phyloP scores from a whole-genome alignment of 176 grass and related monocot genomes.

The Musa troglodytarum region DNA sequence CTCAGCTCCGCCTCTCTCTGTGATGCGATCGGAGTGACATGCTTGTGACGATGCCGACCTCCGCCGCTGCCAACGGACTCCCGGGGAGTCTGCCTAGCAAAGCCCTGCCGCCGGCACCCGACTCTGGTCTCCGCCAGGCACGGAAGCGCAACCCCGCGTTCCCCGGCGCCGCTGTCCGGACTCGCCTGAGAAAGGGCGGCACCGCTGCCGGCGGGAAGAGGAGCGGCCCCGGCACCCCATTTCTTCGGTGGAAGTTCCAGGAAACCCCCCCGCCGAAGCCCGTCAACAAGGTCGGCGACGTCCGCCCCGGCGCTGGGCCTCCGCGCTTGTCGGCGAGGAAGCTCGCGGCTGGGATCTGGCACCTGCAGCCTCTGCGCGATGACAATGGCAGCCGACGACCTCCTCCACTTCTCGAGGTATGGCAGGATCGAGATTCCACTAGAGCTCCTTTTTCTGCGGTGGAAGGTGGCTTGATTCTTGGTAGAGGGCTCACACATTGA shows the following conservation, averaged over 20 bases:
- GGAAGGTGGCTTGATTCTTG: not conserved
- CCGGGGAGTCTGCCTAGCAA: not conserved
- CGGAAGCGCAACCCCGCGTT: slow-evolving; percentile 19
- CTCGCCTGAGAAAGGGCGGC: not conserved
- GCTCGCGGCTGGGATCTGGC: slow-evolving; percentile 68
- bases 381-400: slow-evolving; percentile 28
- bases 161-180: not conserved
- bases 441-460: not conserved
- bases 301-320: not conserved
- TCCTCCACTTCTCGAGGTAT: slow-evolving; percentile 45
- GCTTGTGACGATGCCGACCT: not conserved
- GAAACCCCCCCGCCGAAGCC: slow-evolving; percentile 17
- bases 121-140: not conserved
- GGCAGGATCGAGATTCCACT: not conserved
- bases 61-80: not conserved
- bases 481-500: not conserved
- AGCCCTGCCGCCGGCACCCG: not conserved
- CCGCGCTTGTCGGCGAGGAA: slow-evolving; percentile 52
- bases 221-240: slow-evolving; percentile 55
- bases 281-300: not conserved
- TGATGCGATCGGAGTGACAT: not conserved
- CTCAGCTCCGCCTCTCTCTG: not conserved
- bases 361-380: slow-evolving; percentile 50
- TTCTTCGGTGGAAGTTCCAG: slow-evolving; percentile 57
- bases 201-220: slow-evolving; percentile 28